Base-by-base conservation (phyloP, 441 rosid genomes). In the Erodium moschatum region DNA sequence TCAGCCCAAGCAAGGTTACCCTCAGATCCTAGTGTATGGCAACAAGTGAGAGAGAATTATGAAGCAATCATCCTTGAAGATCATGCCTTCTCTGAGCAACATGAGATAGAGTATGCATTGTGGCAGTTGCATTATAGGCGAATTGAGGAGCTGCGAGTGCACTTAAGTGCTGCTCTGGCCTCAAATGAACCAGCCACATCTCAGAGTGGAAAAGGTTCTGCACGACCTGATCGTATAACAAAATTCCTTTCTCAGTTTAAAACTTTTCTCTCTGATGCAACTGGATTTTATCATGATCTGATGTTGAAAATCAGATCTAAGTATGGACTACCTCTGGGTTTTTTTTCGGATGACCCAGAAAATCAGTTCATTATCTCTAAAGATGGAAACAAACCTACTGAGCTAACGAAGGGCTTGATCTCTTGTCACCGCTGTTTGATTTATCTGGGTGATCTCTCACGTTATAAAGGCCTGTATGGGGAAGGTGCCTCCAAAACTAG, bases 401-500 rank as follows among this genome's bases (percentile, higher is more conserved):
- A 71, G 16, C 10, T 52, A 11, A 65, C 21, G 46, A 71, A 66
- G 50, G 74, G 60, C 35, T 21, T 65, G 33, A 71, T 71, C 16
- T 71, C 74, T 52, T 71, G 74, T 65, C 74, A 71, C 52, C 74
- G 74, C 54, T 65, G 74, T 66, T 33, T 65, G 74, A 71, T 71
- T 48, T 71, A 71, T 54, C 38, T 71, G 74, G 74, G 69, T 0
- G 74, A 71, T 13, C 74, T 71, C 48, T 61, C 74, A 18, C 74
- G 74, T n/a, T 71, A 71, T 58, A 71, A 71, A 52, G 74, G 74
- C 6, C 64, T 71, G 48, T 71, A 71, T 65, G 74, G 74, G 66
- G 74, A 71, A 35, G 52, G 33, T 52, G 74, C 50, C 33, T 48
- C 62, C 27, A 71, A 71, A 58, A 48, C 52, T 65, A 46, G 69